phyloP scores from a whole-genome alignment of 345 rosid species.

The Aquilaria yunnanensis region DNA sequence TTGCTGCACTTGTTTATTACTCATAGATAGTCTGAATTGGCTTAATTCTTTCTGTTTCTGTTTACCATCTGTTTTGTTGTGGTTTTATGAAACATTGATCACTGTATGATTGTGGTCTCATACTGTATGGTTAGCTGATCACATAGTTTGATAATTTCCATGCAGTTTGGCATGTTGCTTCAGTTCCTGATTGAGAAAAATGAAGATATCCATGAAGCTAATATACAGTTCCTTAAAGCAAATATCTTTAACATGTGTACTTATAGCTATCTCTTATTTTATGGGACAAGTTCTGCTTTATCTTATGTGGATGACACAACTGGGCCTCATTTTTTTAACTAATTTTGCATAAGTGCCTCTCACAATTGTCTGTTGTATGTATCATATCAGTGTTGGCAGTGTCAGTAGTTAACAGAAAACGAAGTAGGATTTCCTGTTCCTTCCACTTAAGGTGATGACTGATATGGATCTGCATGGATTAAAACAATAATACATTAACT shows the following conservation, averaged over 20 bases:
- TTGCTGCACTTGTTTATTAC: neutral
- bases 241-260: slow-evolving; percentile 13
- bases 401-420: no score
- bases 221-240: slow-evolving; percentile 93
- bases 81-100: neutral
- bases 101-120: neutral
- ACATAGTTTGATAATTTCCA: slow-evolving; percentile 7
- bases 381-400: no score
- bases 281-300: no score
- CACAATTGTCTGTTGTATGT: no score
- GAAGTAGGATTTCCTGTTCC: no score
- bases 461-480: no score
- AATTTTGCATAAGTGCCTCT: no score
- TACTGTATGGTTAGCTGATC: neutral
- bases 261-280: no score
- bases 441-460: no score
- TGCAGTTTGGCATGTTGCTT: slow-evolving; percentile 97
- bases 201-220: slow-evolving; percentile 59
- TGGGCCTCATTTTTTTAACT: no score
- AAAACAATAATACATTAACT: no score
- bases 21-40: neutral
- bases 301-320: no score
- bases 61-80: neutral
- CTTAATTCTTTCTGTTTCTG: neutral
- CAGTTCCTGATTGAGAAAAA: slow-evolving; percentile 73